Conservation (phyloP, 2,329 filamentous ascomycete species). For the Fusarium stilboides region DNA sequence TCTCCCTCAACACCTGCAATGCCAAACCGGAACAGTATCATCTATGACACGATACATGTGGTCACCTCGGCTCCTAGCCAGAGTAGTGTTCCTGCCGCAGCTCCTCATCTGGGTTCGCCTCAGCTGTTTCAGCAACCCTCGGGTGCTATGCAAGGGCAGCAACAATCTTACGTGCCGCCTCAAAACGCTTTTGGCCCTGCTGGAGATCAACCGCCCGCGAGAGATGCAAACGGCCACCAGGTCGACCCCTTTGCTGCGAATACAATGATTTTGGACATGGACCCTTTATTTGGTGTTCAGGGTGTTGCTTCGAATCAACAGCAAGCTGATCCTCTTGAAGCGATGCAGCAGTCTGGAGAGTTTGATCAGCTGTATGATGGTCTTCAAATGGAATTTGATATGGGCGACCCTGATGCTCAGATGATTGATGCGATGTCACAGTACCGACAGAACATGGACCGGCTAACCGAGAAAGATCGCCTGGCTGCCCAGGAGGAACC, state of each 20-base stretch:
- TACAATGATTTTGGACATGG: neutral
- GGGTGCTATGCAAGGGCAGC: neutral
- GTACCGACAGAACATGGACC: neutral
- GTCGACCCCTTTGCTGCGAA: neutral
- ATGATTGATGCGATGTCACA: neutral
- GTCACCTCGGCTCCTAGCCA: neutral
- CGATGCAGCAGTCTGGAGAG: neutral
- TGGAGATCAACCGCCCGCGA: neutral
- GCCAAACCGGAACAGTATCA: neutral
- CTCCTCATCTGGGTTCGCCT: neutral
- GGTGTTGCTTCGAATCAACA: no score
- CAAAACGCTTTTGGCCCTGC: neutral
- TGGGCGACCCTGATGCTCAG: neutral
- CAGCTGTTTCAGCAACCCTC: neutral
- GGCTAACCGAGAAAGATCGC: neutral
- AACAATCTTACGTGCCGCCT: neutral
- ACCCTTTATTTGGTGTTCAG: neutral
- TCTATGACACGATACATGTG: neutral
- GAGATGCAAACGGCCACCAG: neutral
- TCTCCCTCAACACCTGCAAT: neutral
- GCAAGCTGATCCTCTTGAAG: neutral
- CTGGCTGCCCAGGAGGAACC: neutral
- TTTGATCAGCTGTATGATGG: slow-evolving; percentile 1
- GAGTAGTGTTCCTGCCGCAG: neutral
- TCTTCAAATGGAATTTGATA: neutral